Conservation (phyloP, 352 stramenopile species). For the Globisporangium solare region DNA sequence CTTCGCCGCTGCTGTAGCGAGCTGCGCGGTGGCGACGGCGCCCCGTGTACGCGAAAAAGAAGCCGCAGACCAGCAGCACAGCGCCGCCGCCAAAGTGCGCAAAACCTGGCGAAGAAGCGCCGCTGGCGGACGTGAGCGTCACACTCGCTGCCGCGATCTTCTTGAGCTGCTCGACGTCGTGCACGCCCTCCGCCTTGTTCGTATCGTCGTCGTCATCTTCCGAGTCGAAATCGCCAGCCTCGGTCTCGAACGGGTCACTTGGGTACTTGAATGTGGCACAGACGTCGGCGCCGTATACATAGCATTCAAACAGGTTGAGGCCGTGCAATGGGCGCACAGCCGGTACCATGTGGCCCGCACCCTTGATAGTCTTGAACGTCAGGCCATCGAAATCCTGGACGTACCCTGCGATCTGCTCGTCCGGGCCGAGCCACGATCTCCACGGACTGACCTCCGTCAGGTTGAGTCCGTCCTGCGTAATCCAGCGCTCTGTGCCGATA, state of each 20-base stretch:
- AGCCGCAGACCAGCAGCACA: neutral
- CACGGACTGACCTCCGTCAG: constrained; percentile 36
- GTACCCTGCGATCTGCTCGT: constrained; percentile 72
- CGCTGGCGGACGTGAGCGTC: constrained; percentile 31
- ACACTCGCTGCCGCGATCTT: constrained; percentile 26
- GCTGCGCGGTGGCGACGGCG: neutral
- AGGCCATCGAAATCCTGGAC: constrained; percentile 77
- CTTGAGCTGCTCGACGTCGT: neutral
- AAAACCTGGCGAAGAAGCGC: neutral
- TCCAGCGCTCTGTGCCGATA: constrained; percentile 82
- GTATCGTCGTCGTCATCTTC: constrained; percentile 3
- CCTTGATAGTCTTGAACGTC: constrained; percentile 89
- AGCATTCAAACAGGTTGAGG: constrained; percentile 71
- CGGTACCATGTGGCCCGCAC: constrained; percentile 86
- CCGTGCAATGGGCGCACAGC: constrained; percentile 55
- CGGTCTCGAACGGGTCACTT: constrained; percentile 38
- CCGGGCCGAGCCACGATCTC: constrained; percentile 50
- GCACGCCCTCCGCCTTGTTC: neutral
- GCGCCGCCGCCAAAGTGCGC: neutral
- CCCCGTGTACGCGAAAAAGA: neutral
- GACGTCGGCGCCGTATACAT: constrained; percentile 51
- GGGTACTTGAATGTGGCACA: constrained; percentile 53
- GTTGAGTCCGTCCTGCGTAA: constrained; percentile 45
- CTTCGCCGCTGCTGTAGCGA: neutral
- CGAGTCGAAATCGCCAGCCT: constrained; percentile 25